phyloP scores from a whole-genome alignment of 305 asterid genomes.

The Fraxinus angustifolia region DNA sequence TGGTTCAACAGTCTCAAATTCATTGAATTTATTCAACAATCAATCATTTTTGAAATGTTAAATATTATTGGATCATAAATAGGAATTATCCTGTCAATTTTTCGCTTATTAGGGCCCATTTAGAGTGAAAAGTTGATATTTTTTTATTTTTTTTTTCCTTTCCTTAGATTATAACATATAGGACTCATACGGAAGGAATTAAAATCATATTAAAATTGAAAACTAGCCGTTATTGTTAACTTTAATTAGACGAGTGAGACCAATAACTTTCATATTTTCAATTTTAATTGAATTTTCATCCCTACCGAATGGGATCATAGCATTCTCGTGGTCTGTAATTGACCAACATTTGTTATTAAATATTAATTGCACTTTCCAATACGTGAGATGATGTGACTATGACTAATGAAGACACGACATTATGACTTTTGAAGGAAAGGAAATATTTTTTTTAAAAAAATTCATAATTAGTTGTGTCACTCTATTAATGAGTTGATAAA shows the following conservation, averaged over 20 bases:
- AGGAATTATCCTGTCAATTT: neutral
- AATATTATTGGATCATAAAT: too few species aligned
- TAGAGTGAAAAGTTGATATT: neutral
- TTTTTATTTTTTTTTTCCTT: neutral
- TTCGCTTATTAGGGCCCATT: neutral
- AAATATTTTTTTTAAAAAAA: neutral
- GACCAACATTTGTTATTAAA: slow-evolving; percentile 2
- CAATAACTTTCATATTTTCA: too few species aligned
- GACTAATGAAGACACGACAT: neutral
- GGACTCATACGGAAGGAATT: too few species aligned
- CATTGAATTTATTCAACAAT: too few species aligned
- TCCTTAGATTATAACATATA: neutral
- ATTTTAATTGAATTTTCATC: too few species aligned
- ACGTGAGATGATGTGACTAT: neutral
- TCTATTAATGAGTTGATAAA: neutral
- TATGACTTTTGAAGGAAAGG: neutral
- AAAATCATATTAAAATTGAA: too few species aligned
- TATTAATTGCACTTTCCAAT: neutral
- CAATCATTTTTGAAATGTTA: neutral
- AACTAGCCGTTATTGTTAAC: too few species aligned
- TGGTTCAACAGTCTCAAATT: neutral
- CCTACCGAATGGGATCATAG: too few species aligned
- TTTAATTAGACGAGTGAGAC: too few species aligned
- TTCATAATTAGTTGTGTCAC: neutral
- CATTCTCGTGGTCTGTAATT: slow-evolving; percentile 2